These are phyloP conservation scores for Suhomyces anneliseae DNA, from an alignment of 1,139 yeast genomes.

Conservation along the genomic window DNA sequence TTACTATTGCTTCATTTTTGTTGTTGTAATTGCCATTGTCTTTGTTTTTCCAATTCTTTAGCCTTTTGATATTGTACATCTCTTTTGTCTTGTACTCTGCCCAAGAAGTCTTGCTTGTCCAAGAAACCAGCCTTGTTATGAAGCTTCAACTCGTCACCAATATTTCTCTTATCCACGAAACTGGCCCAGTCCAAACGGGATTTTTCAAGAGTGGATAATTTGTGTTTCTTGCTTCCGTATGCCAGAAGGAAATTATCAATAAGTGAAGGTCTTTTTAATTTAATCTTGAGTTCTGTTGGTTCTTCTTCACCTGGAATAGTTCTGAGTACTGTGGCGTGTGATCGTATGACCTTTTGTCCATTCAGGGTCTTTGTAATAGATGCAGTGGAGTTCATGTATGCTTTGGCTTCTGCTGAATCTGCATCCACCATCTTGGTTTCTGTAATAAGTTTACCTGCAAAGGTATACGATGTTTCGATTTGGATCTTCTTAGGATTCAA, in stretches of 20 bases:
- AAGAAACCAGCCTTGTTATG: conserved; percentile 84
- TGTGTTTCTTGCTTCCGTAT: conserved; percentile 47
- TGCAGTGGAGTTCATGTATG: conserved; percentile 62
- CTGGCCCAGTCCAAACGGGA: conserved; percentile 94
- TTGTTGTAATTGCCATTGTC: conserved; percentile 30
- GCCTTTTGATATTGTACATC: conserved; percentile 65
- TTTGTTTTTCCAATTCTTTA: conserved; percentile 41
- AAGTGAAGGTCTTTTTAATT: conserved; percentile 70
- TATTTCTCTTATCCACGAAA: conserved; percentile 83
- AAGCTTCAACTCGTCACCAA: conserved; percentile 74
- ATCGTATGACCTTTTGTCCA: conserved; percentile 17
- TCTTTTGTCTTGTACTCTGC: conserved; percentile 67
- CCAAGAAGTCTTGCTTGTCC: conserved; percentile 87
- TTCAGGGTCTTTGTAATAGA: conserved; percentile 18
- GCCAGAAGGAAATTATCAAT: conserved; percentile 56
- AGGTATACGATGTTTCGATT: conserved; percentile 76
- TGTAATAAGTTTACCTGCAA: conserved; percentile 82
- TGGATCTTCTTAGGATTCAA: conserved; percentile 52
- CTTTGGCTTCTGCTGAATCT: conserved; percentile 84
- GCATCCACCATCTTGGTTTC: conserved; percentile 77
- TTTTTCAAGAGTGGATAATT: conserved; percentile 88
- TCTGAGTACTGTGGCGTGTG: conserved; percentile 39
- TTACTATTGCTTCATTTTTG: conserved; percentile 8
- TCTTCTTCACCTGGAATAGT: conserved; percentile 35
- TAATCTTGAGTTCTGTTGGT: conserved; percentile 33